These are phyloP conservation scores for Nakaseomyces sp. DNA, from an alignment of 1,139 yeast genomes.

Conservation along the genomic window DNA sequence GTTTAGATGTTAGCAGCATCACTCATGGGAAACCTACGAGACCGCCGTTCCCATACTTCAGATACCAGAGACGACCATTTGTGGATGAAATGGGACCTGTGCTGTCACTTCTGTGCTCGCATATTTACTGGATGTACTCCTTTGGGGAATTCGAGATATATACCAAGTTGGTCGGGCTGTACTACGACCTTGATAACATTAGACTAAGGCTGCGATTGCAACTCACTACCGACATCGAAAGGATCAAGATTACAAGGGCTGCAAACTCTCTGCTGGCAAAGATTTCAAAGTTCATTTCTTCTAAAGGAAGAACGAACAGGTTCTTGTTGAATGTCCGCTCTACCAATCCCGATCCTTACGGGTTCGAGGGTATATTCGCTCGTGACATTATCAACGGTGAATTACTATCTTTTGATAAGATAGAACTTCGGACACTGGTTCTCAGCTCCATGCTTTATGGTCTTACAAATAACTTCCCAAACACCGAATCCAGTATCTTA, in stretches of 20 bases:
- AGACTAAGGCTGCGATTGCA: constrained; percentile 51
- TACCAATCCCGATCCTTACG: constrained; percentile 62
- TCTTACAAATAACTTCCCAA: constrained; percentile 64
- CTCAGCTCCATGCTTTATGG: constrained; percentile 64
- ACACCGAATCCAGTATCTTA: constrained; percentile 33
- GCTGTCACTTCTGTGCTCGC: constrained; percentile 49
- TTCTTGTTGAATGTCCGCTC: constrained; percentile 22
- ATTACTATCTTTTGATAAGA: constrained; percentile 39
- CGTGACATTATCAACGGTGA: constrained; percentile 58
- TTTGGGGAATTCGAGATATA: constrained; percentile 59
- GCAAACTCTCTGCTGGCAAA: constrained; percentile 55
- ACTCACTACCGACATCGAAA: constrained; percentile 54
- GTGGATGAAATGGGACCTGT: constrained; percentile 51
- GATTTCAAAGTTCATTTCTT: constrained; percentile 56
- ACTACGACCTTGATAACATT: constrained; percentile 53
- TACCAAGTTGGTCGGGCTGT: constrained; percentile 45
- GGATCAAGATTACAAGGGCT: constrained; percentile 45
- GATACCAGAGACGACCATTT: constrained; percentile 38
- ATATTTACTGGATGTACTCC: constrained; percentile 61
- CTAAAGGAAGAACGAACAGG: constrained; percentile 33
- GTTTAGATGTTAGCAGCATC: constrained; percentile 12
- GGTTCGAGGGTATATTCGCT: constrained; percentile 63
- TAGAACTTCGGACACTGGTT: constrained; percentile 53
- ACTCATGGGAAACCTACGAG: constrained; percentile 25
- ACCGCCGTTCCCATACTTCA: constrained; percentile 49